phyloP scores from a whole-genome alignment of 192 early-diverging fungal species.

The Funneliformis geosporum region DNA sequence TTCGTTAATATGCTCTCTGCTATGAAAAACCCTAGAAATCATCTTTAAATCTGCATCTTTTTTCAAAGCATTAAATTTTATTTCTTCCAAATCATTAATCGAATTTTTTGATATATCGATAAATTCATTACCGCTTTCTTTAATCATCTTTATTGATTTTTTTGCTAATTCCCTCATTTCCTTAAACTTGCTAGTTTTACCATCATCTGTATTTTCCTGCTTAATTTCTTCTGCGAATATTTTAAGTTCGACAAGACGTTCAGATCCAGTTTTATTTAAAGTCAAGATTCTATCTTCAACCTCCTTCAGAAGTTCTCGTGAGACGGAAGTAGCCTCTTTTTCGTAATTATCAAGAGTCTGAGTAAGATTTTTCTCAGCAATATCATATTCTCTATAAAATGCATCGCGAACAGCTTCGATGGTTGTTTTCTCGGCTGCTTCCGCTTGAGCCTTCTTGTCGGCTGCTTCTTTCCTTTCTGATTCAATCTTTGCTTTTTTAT shows the following conservation, averaged over 20 bases:
- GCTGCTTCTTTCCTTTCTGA: background rate
- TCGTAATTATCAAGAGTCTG: background rate
- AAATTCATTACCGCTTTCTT: background rate
- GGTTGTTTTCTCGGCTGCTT: background rate
- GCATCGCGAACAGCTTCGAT: background rate
- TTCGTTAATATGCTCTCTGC: background rate
- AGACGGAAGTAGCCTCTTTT: background rate
- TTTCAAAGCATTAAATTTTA: constrained; percentile 1
- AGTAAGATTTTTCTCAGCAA: background rate
- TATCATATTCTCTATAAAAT: no score
- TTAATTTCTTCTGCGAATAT: background rate
- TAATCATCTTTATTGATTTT: background rate
- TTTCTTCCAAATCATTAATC: background rate
- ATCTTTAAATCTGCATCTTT: background rate
- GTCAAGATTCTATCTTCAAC: background rate
- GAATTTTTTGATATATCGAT: background rate
- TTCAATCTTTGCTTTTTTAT: background rate
- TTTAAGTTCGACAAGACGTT: background rate
- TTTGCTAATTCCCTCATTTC: background rate
- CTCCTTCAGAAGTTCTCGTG: background rate
- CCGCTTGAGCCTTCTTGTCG: background rate
- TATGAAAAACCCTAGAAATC: background rate
- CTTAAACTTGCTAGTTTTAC: background rate
- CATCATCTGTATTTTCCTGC: background rate
- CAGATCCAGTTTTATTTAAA: background rate